Base-by-base conservation (phyloP, 768 basidiomycete genomes). In the Dacryopinax spathularia region DNA sequence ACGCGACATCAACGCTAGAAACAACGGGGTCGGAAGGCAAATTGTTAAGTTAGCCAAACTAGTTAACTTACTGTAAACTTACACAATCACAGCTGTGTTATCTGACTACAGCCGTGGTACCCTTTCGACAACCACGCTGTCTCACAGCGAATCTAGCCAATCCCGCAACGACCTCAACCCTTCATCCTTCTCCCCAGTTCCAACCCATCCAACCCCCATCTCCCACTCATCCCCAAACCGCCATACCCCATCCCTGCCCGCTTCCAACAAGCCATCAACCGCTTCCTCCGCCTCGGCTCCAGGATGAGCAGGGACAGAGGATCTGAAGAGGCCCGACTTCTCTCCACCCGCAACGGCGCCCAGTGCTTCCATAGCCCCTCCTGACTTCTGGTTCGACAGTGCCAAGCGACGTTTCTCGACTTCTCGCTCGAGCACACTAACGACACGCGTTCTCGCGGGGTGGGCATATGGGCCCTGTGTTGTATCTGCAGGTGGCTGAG, bases 401-500 rank as follows among this genome's bases (percentile, higher is more conserved):
- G 48, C 48, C 10, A 56, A 29, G 25, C 85, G 77, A 37, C 90
- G 81, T 72, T 88, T 91, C 70, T 90, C 88, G 4, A 92, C 80
- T 70, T 92, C 90, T 48, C 90, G 84, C 69, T 91, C 90, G 44
- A 92, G 82, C 65, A 92, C 81, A 5, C 82, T 82, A 61, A 83
- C 84, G 15, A 90, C 87, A 29, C 90, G 83, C 59, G 78, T 83
- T 34, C 48, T 22, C 25, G 48, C 48, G 7, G 48, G 48, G 48
- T 56, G 48, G 3, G 31, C 25, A 9, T 27, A 25, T 20, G 48
- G 48, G 25, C 29, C 48, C 7, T n/a, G n/a, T n/a, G 29, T 29
- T 9, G 13, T 29, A 22, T 41, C 39, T 41, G 39, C 22, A 22
- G 5, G 5, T 5, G 48, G 48, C 9, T 27, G 48, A 29, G 48